Evolutionary conservation across 176 grass and related monocot genomes (phyloP), one percentile per base, ranked within the genome.

Genomic region (Urochloa ruziziensis): DNA sequence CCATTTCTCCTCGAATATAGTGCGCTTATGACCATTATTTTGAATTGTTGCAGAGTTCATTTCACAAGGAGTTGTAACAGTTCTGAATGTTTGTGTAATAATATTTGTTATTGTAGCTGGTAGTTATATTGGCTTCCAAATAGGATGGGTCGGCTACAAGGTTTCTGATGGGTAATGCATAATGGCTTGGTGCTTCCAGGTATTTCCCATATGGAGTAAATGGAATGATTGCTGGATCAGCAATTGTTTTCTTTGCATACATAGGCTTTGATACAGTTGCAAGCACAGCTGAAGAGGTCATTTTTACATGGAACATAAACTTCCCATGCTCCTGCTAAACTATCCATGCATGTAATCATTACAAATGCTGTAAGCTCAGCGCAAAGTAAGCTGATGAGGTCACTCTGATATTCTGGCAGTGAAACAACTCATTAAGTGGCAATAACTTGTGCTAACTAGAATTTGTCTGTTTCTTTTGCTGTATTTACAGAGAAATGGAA

Each of bases 211-310:
- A 87, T 23, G 96, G 96, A 74, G 77, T 99, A 59, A 96, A 99
- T 85, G 96, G 93, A 85, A 88, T 94, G 87, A 85, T 99, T 90
- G 91, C 91, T 67, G 96, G 96, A 68, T 95, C 96, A 62, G 93
- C 89, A 90, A 99, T 93, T 28, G 91, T 99, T 82, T 99, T 99
- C 91, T 99, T 99, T 91, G 91, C 93, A 80, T 96, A 92, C 73
- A 99, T 99, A 40, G 96, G 96, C 43, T 96, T 99, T 54, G 96
- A 99, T 85, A 84, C 85, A 57, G 93, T 99, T 82, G 91, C 96
- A 59, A 99, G 93, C 67, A 96, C 96, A 74, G 96, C 93, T 80
- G 96, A 99, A 86, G 96, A 99, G 93, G 93, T 42, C 3, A 43
- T 42, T 40, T 78, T 58, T 56, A 69, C 73, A 73, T 23, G 19